Evolutionary conservation across 2,329 filamentous ascomycete species (phyloP).

Genomic region (Xylariaceae sp.): DNA sequence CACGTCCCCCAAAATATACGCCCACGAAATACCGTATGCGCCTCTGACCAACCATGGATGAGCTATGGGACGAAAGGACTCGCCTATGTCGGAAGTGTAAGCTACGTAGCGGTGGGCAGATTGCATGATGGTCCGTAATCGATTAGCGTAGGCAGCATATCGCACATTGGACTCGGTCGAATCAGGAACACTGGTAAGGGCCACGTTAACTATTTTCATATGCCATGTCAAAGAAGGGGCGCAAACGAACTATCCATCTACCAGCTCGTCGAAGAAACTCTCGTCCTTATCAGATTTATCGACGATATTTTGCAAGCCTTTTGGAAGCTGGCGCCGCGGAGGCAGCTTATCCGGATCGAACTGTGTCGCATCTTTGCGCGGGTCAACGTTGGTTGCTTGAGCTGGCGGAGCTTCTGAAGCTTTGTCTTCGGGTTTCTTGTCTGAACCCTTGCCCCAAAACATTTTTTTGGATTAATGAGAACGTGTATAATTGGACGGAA

Average conservation of each 20-base stretch:
- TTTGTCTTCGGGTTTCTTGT: conserved; percentile 41
- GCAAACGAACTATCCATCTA: conserved; percentile 75
- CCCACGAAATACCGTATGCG: conserved; percentile 92
- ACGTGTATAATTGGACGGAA: background rate
- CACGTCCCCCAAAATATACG: conserved; percentile 90
- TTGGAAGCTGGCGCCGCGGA: conserved; percentile 58
- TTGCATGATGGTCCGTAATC: conserved; percentile 84
- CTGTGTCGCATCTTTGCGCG: conserved; percentile 42
- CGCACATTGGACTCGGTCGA: conserved; percentile 85
- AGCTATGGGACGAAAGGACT: conserved; percentile 92
- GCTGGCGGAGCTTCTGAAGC: conserved; percentile 33
- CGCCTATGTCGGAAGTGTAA: conserved; percentile 95
- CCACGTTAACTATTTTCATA: conserved; percentile 5
- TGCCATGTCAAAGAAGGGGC: background rate
- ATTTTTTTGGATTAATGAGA: conserved; percentile 27
- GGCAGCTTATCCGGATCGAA: conserved; percentile 58
- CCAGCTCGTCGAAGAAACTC: conserved; percentile 77
- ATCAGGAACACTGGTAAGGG: conserved; percentile 67
- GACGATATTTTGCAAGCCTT: conserved; percentile 62
- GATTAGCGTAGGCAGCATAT: conserved; percentile 90
- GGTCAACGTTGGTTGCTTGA: conserved; percentile 35
- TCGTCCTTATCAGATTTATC: conserved; percentile 69
- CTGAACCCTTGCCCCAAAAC: conserved; percentile 43
- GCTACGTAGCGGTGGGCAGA: conserved; percentile 95
- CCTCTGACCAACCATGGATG: conserved; percentile 81